Base-by-base conservation (phyloP, 805 yeast species). In the Clavispora asparagi region DNA sequence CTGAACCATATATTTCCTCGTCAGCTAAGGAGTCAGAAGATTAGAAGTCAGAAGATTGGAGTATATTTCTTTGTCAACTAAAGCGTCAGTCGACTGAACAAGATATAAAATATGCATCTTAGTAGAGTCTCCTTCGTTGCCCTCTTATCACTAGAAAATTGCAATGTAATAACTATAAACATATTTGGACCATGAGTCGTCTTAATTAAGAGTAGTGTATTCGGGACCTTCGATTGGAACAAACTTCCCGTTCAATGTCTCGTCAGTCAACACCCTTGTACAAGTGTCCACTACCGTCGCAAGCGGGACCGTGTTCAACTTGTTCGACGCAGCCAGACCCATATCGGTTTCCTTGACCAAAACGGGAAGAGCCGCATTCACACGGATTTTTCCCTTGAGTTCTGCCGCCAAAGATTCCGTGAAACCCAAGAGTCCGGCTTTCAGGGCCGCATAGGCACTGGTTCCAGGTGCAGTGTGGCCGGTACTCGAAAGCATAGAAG, bases 311-410 rank as follows among this genome's bases (percentile, higher is more conserved):
- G 53, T 44, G 2, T 56, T 51, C 6, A 66, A 41, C 13, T 49
- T 53, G 19, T 56, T 58, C 2, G 55, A 55, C 3, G 59, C 76
- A 1, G 52, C 47, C 8, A 61, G 46, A 0, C 83, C 83, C 82
- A 88, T 87, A 4, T 77, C 85, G 0, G 96, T 87, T 25, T 78
- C 85, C 6, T 64, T 65, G 1, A 83, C 71, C 28, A 86, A 64
- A 0, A 92, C 92, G 0, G 95, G 94, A 16, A 82, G 61, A 1
- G 89, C 61, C 1, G 84, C 70, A 60, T 86, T 86, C 38, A 83
- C 83, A 33, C 87, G 62, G 2, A 88, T 72, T 9, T 70, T 70
- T 0, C 79, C 63, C 12, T 73, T 74, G 48, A 85, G 58, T 53
- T 88, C 96, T 0, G 61, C 54, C 0, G 91, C 85, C 30, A 86